Evolutionary conservation across 2,329 filamentous ascomycete genomes (phyloP), one percentile per base, ranked within the genome.

Genomic region (Cucurbitaria berberidis): DNA sequence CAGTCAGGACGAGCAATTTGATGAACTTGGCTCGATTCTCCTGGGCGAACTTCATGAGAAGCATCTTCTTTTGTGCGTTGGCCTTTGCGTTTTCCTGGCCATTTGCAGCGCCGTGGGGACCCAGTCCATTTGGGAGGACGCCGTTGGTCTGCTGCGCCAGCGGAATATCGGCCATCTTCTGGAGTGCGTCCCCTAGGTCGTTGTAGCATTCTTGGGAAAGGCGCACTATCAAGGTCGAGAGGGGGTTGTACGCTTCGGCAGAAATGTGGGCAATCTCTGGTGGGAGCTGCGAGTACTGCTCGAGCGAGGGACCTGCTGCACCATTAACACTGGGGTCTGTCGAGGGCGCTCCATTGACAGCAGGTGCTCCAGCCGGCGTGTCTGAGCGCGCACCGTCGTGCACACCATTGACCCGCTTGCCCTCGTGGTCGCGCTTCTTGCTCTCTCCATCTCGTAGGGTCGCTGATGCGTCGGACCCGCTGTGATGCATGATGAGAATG

Each of bases 1-100:
- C 89, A 1, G 89, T 87, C 41, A 99, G 87, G 19, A 99, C 91
- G 18, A 97, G 81, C 7, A 93, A 85, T 77, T 99, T 98, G 73
- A 96, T 91, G 81, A 96, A 98, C 77, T 91, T 91, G 26, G 88
- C 86, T 68, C 96, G 88, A 67, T 89, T 86, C 19, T 86, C 84
- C 71, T 93, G 88, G 8, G 89, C 86, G 77, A 95, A 96, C 38
- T 89, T 85, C 53, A 96, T 76, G 47, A 97, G 74, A 30, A 81
- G 77, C 24, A 85, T 77, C 76, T 96, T 97, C 77, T 96, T 96
- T 42, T 64, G 60, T 45, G 64, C 62, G 59, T 66, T 75, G 13
- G 63, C 55, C 15, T 69, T 64, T 13, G 63, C 55, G 29, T 62
- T 67, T n/a, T 68, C 66, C 16, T 57, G 56, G 3, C 69, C 67